Conservation (phyloP, 177 flowering plant species). For the Vitis hybrid region DNA sequence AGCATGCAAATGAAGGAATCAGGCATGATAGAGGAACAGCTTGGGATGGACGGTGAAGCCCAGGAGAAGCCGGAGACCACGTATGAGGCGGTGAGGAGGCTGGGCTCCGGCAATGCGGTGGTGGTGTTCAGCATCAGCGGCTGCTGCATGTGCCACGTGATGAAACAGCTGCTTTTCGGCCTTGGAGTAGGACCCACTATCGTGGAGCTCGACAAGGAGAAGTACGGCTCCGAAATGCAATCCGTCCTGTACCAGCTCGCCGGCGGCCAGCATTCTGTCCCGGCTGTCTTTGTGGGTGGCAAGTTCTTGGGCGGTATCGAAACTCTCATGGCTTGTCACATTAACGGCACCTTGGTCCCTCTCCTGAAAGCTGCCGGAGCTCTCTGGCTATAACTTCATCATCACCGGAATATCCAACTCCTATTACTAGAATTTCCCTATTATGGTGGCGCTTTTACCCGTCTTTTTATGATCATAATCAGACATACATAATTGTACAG, state of each 20-base stretch:
- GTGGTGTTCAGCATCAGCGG: conserved; percentile 72
- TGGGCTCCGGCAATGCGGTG: conserved; percentile 62
- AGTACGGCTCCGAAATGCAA: conserved; percentile 41
- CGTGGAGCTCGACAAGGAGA: conserved; percentile 58
- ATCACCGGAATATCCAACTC: background rate
- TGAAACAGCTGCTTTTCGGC: conserved; percentile 63
- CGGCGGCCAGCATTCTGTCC: conserved; percentile 36
- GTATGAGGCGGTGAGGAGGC: conserved; percentile 39
- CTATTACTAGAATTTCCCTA: no score
- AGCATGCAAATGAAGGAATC: conserved; percentile 8
- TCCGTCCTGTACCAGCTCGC: conserved; percentile 48
- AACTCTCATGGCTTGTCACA: conserved; percentile 74
- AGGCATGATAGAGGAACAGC: background rate
- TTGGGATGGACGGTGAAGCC: background rate
- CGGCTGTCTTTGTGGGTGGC: conserved; percentile 81
- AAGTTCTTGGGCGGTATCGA: conserved; percentile 76
- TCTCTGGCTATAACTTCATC: conserved; percentile 62
- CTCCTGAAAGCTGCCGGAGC: conserved; percentile 87
- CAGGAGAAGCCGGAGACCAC: conserved; percentile 15
- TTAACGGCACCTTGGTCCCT: conserved; percentile 73
- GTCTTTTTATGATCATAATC: no score
- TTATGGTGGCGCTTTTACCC: no score
- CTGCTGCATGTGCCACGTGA: conserved; percentile 92
- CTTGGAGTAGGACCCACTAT: conserved; percentile 79
- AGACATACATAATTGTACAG: no score